A percentile compares a stretch with the other conserved stretches of the same genome.
Conservation (phyloP, 495 filamentous ascomycete genomes). For the Rhizodiscina lignyota region DNA sequence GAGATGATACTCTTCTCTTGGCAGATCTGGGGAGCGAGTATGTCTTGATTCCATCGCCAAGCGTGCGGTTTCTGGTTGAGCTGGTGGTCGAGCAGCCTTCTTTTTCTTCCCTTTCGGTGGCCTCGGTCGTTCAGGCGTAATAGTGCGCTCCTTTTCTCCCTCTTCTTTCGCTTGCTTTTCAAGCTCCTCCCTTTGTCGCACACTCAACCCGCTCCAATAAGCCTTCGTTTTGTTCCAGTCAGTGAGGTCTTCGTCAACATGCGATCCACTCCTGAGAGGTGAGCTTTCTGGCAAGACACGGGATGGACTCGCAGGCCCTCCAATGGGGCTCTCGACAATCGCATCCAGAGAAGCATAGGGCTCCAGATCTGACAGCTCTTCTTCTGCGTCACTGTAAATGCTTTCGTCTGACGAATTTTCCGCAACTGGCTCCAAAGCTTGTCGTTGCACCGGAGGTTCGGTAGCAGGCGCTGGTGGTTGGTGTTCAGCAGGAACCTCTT, state of each 20-base stretch:
- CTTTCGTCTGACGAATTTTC: constrained; percentile 34
- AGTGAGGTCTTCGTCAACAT: constrained; percentile 8
- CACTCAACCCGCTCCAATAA: constrained; percentile 46
- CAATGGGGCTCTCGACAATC: constrained; percentile 47
- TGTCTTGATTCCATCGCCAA: too few relatives aligned
- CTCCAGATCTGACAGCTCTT: constrained; percentile 50
- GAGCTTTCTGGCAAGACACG: background rate
- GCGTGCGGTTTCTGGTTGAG: background rate
- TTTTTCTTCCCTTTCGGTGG: constrained; percentile 28
- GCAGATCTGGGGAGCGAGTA: too few relatives aligned
- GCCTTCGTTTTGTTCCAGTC: constrained; percentile 47
- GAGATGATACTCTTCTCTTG: too few relatives aligned
- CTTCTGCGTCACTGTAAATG: constrained; percentile 78
- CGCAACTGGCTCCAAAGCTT: background rate
- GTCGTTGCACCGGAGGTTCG: background rate
- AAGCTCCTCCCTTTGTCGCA: constrained; percentile 36
- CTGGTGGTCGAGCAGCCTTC: constrained; percentile 3
- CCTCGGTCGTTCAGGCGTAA: too few relatives aligned
- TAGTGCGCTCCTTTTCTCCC: constrained; percentile 17
- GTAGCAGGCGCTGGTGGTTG: background rate
- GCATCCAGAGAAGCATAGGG: constrained; percentile 75
- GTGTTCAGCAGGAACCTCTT: background rate
- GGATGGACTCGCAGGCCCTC: background rate
- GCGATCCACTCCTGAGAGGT: constrained; percentile 9
- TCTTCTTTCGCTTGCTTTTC: constrained; percentile 36